Conservation (phyloP, 73 alveolate genomes). For the Paramecium octaurelia region DNA sequence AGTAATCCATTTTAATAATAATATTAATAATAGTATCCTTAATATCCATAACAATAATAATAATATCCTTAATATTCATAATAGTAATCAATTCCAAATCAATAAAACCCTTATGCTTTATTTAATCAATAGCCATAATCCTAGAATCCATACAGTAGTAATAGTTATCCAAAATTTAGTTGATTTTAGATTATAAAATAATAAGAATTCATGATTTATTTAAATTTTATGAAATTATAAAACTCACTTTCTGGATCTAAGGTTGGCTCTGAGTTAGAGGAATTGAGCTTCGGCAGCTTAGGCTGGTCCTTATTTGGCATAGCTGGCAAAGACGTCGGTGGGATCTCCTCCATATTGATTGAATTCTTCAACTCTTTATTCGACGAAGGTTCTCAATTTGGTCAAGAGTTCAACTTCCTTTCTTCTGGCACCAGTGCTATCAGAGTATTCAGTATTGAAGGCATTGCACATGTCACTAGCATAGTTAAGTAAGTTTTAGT, state of each 20-base stretch:
- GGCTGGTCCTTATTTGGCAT: neutral
- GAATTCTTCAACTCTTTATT: constrained; percentile 49
- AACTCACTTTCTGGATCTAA: constrained; percentile 45
- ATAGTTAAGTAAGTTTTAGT: constrained; percentile 52
- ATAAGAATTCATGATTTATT: neutral
- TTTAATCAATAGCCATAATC: neutral
- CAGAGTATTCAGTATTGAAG: constrained; percentile 57
- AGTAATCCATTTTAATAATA: neutral
- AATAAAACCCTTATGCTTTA: neutral
- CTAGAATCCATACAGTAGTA: neutral
- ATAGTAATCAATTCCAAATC: neutral
- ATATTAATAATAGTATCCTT: neutral
- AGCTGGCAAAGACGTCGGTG: constrained; percentile 34
- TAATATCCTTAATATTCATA: neutral
- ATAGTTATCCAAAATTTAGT: neutral
- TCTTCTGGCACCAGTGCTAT: constrained; percentile 60
- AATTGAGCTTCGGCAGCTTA: constrained; percentile 10
- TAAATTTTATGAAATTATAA: neutral
- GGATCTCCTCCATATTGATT: constrained; percentile 52
- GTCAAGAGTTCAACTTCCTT: constrained; percentile 32
- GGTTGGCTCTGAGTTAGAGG: constrained; percentile 51
- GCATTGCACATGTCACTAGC: constrained; percentile 66
- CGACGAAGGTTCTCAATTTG: constrained; percentile 48
- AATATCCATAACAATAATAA: neutral
- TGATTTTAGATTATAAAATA: neutral